Conservation (phyloP, 1,284 basidiomycete genomes). For the Pseudozyma pruni region DNA sequence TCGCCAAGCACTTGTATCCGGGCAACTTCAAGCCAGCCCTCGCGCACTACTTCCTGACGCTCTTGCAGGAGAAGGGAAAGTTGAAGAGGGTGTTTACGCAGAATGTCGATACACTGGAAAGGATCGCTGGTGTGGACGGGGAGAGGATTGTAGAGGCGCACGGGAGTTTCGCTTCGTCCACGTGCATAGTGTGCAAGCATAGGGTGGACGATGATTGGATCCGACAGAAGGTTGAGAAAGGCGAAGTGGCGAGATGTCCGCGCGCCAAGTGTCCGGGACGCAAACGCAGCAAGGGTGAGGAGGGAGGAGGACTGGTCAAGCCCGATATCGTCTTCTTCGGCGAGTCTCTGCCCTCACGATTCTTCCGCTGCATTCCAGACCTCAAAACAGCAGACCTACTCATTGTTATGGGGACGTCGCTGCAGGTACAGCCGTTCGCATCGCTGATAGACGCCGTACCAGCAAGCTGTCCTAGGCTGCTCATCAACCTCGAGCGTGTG, state of each 20-base stretch:
- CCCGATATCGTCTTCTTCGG: conserved; percentile 68
- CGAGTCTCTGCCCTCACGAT: conserved; percentile 60
- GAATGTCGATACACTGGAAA: conserved; percentile 85
- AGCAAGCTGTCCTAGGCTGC: conserved; percentile 69
- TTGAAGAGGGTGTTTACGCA: conserved; percentile 85
- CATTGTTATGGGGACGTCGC: conserved; percentile 90
- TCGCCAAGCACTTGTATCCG: conserved; percentile 84
- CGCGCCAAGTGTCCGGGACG: conserved; percentile 23
- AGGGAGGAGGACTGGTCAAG: conserved; percentile 56
- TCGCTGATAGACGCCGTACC: conserved; percentile 70
- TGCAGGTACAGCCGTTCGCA: conserved; percentile 75
- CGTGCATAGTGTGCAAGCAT: conserved; percentile 56
- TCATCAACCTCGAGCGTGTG: conserved; percentile 73
- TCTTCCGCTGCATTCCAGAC: conserved; percentile 66
- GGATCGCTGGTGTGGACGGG: conserved; percentile 80
- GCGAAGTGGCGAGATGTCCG: conserved; percentile 59
- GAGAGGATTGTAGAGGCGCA: conserved; percentile 90
- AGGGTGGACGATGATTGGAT: conserved; percentile 56
- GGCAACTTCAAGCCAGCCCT: conserved; percentile 85
- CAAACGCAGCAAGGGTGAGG: conserved; percentile 10
- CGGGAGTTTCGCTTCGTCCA: conserved; percentile 73
- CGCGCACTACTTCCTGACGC: conserved; percentile 87
- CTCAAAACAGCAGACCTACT: conserved; percentile 79
- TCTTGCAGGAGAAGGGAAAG: conserved; percentile 76
- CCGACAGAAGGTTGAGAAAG: conserved; percentile 43